Evolutionary conservation across 2,329 filamentous ascomycete species (phyloP).

Genomic region (Myriosclerotinia curreyana): DNA sequence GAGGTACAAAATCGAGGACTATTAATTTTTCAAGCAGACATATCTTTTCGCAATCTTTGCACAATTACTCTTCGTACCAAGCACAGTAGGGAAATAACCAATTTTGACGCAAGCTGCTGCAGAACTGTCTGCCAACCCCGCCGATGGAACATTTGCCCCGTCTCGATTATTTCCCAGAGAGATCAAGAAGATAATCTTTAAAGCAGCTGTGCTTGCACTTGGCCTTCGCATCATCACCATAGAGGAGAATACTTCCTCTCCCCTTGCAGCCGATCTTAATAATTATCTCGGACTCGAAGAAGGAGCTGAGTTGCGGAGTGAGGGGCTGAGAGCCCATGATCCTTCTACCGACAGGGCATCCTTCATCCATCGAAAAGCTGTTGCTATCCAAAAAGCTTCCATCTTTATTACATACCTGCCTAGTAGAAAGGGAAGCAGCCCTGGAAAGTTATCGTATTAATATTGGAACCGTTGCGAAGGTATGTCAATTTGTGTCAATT

Average conservation of each 20-base stretch:
- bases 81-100: background rate
- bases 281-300: too few relatives aligned
- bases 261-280: too few relatives aligned
- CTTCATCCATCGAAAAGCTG: background rate
- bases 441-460: background rate
- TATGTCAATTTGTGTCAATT: background rate
- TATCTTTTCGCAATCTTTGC: background rate
- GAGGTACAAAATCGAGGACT: background rate
- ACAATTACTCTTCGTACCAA: background rate
- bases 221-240: background rate
- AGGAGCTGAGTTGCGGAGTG: too few relatives aligned
- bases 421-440: background rate
- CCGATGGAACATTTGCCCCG: too few relatives aligned
- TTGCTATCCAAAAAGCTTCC: slow-evolving; percentile 2
- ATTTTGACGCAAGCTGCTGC: background rate
- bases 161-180: background rate
- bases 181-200: background rate
- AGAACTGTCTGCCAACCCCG: too few relatives aligned
- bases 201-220: background rate
- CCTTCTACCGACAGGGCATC: background rate
- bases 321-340: background rate
- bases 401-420: background rate
- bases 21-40: background rate
- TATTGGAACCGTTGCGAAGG: background rate
- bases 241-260: background rate